Conservation (phyloP, 441 rosid species). For the Populus trichocarpa region DNA sequence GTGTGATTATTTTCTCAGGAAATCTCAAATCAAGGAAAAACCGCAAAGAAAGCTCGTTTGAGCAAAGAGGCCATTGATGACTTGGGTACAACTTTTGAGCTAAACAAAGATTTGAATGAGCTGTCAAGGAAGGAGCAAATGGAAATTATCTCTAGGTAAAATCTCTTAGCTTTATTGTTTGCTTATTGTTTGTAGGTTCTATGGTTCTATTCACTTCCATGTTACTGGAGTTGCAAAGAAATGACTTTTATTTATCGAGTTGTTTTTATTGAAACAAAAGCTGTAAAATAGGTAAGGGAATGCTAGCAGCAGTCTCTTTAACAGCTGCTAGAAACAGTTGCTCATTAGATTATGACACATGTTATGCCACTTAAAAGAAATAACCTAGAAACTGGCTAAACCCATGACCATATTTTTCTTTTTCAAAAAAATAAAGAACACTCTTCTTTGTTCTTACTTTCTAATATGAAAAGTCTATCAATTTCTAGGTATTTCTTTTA, state of each 20-base stretch:
- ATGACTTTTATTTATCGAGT: neutral
- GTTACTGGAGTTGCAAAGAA: neutral
- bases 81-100: conserved; percentile 39
- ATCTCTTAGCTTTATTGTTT: neutral
- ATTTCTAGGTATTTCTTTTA: too few relatives aligned
- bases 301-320: too few relatives aligned
- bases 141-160: conserved; percentile 73
- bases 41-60: conserved; percentile 18
- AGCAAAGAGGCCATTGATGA: conserved; percentile 31
- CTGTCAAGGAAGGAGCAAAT: conserved; percentile 82
- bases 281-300: neutral
- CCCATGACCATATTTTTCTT: too few relatives aligned
- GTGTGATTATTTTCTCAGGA: conserved; percentile 40
- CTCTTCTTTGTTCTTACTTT: too few relatives aligned
- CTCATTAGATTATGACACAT: too few relatives aligned
- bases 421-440: too few relatives aligned
- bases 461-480: too few relatives aligned
- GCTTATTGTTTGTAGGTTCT: neutral
- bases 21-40: conserved; percentile 44
- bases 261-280: neutral
- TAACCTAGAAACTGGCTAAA: too few relatives aligned
- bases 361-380: too few relatives aligned
- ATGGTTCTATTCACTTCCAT: neutral
- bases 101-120: conserved; percentile 65
- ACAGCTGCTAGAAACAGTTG: too few relatives aligned